These are phyloP conservation scores for Plasmodium inui DNA, from an alignment of 169 alveolate genomes.

Conservation along the genomic window DNA sequence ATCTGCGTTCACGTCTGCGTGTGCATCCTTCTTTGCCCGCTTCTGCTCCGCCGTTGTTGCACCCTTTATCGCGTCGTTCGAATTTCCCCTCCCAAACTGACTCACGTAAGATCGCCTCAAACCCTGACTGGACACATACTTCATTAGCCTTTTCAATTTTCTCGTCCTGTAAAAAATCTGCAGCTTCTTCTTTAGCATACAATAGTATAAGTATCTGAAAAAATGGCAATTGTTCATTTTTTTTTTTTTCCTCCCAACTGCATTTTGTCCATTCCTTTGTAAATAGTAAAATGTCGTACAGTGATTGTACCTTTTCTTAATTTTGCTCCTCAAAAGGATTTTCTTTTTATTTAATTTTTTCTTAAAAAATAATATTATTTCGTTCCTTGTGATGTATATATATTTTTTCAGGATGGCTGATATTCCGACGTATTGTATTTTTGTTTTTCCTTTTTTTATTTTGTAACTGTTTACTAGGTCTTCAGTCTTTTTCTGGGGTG, in stretches of 20 bases:
- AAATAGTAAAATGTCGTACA: slow-evolving; percentile 7
- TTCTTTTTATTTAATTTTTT: slow-evolving; percentile 27
- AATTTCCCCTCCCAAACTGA: background rate
- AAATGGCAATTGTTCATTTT: slow-evolving; percentile 17
- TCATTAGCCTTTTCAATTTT: slow-evolving; percentile 9
- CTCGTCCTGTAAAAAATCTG: slow-evolving; percentile 12
- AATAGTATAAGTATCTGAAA: slow-evolving; percentile 20
- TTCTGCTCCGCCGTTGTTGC: too few relatives aligned
- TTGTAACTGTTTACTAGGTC: background rate
- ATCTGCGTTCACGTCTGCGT: background rate
- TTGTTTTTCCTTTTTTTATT: slow-evolving; percentile 19
- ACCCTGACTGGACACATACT: background rate
- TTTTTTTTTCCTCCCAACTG: background rate
- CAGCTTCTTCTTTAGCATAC: slow-evolving; percentile 40
- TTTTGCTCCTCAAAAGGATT: slow-evolving; percentile 28
- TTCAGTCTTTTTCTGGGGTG: background rate
- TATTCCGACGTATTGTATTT: slow-evolving; percentile 36
- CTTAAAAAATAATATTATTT: slow-evolving; percentile 26
- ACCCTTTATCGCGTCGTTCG: background rate
- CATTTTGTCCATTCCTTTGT: background rate
- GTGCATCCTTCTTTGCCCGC: too few relatives aligned
- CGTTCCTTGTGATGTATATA: slow-evolving; percentile 29
- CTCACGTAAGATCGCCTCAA: background rate
- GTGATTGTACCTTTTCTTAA: slow-evolving; percentile 16
- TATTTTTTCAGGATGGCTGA: slow-evolving; percentile 33